Evolutionary conservation across 2,329 filamentous ascomycete species (phyloP).

Genomic region (Monosporascus sp.): DNA sequence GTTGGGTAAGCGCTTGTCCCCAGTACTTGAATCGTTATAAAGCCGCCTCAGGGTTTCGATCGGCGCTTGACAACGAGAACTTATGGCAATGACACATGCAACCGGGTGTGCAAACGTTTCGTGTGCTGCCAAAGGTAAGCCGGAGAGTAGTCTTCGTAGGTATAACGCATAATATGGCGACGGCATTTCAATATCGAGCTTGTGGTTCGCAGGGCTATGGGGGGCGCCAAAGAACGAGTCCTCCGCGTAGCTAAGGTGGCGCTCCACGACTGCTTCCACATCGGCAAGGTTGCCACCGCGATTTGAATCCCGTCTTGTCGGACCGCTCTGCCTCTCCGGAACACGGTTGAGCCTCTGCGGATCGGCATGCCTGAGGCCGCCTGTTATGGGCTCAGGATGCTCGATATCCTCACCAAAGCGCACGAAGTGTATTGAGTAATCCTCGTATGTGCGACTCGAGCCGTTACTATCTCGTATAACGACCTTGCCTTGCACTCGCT

Average conservation of each 20-base stretch:
- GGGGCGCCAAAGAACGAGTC: slow-evolving; percentile 39
- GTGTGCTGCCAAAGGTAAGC: slow-evolving; percentile 70
- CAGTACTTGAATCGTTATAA: slow-evolving; percentile 79
- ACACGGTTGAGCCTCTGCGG: slow-evolving; percentile 22
- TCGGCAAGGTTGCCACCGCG: slow-evolving; percentile 48
- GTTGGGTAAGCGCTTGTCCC: slow-evolving; percentile 64
- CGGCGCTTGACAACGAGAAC: slow-evolving; percentile 75
- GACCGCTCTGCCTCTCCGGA: slow-evolving; percentile 16
- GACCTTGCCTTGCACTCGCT: slow-evolving; percentile 80
- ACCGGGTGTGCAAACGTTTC: slow-evolving; percentile 95
- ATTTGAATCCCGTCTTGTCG: slow-evolving; percentile 8
- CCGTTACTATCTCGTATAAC: slow-evolving; percentile 87
- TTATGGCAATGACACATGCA: slow-evolving; percentile 90
- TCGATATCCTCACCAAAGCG: slow-evolving; percentile 58
- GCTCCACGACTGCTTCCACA: slow-evolving; percentile 75
- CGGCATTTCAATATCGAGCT: slow-evolving; percentile 44
- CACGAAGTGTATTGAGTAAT: slow-evolving; percentile 84
- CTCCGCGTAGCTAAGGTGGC: slow-evolving; percentile 73
- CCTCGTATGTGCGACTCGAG: slow-evolving; percentile 74
- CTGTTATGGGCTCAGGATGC: slow-evolving; percentile 37
- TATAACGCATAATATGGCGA: slow-evolving; percentile 85
- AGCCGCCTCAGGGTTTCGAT: slow-evolving; percentile 82
- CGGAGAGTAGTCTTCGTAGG: slow-evolving; percentile 75
- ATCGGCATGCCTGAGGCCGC: slow-evolving; percentile 25
- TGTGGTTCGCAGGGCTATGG: slow-evolving; percentile 34